Evolutionary conservation across 495 filamentous ascomycete species (phyloP).

Genomic region (Cudoniella acicularis): DNA sequence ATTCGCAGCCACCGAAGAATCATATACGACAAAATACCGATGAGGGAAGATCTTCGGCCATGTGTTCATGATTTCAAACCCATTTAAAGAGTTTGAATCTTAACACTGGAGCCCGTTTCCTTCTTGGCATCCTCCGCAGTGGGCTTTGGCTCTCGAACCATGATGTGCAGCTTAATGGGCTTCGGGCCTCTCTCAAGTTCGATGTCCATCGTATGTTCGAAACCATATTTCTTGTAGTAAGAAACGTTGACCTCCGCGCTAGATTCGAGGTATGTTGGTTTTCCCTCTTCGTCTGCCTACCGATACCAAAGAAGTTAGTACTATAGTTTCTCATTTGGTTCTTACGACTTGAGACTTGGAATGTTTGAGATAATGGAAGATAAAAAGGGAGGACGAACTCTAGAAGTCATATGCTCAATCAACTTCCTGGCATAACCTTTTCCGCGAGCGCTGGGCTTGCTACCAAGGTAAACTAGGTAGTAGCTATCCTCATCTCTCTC

Average conservation of each 20-base stretch:
- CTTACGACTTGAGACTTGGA: constrained; percentile 9
- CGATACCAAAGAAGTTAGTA: no score
- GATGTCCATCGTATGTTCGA: constrained; percentile 55
- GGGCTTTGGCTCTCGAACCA: constrained; percentile 61
- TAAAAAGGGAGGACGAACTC: constrained; percentile 41
- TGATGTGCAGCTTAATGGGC: constrained; percentile 67
- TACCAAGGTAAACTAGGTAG: constrained; percentile 79
- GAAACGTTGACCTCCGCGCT: constrained; percentile 60
- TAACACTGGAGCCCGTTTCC: background rate
- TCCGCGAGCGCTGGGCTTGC: constrained; percentile 58
- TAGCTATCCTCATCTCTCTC: constrained; percentile 59
- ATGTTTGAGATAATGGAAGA: background rate
- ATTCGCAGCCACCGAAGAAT: background rate
- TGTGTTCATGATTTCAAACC: no score
- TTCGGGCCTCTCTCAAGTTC: constrained; percentile 52
- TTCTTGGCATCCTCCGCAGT: constrained; percentile 8
- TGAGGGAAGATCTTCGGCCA: no score
- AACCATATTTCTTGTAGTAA: constrained; percentile 70
- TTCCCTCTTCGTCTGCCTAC: constrained; percentile 63
- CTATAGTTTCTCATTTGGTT: no score
- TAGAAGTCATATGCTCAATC: constrained; percentile 59
- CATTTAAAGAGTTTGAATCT: background rate
- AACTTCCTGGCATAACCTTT: constrained; percentile 67
- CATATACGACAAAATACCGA: background rate
- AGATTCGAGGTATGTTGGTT: constrained; percentile 70